Percentiles rank a stretch among this genome's conserved stretches.
These are phyloP conservation scores for Mortierella sp. DNA, from an alignment of 371 early-diverging fungal genomes.

Conservation along the genomic window DNA sequence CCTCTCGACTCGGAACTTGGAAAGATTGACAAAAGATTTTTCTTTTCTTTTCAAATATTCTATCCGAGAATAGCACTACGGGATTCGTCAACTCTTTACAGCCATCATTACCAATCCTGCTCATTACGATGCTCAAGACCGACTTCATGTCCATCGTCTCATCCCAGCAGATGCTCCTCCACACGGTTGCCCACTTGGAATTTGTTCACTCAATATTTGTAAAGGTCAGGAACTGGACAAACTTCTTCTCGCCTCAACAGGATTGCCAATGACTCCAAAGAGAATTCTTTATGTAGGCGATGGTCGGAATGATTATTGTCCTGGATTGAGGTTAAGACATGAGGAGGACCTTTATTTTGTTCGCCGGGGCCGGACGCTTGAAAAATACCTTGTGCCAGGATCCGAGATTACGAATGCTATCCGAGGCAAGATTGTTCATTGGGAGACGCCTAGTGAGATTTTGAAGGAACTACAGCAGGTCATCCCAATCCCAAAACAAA, in stretches of 20 bases:
- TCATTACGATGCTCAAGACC: slow-evolving; percentile 22
- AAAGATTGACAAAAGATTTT: too few species aligned
- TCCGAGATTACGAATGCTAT: slow-evolving; percentile 8
- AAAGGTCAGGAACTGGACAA: slow-evolving; percentile 45
- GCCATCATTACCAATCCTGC: slow-evolving; percentile 45
- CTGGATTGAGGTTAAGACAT: slow-evolving; percentile 29
- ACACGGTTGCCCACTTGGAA: slow-evolving; percentile 30
- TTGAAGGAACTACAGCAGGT: slow-evolving; percentile 11
- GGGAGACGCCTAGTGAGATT: slow-evolving; percentile 27
- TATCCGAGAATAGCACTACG: slow-evolving; percentile 39
- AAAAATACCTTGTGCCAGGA: slow-evolving; percentile 9
- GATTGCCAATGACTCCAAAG: background rate
- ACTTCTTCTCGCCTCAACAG: slow-evolving; percentile 7
- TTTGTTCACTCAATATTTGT: slow-evolving; percentile 43
- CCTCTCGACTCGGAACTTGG: too few species aligned
- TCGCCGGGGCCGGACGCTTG: slow-evolving; percentile 32
- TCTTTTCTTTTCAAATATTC: too few species aligned
- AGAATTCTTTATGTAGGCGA: slow-evolving; percentile 47
- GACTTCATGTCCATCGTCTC: slow-evolving; percentile 37
- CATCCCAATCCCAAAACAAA: too few species aligned
- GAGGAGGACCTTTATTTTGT: slow-evolving; percentile 28
- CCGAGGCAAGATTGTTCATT: slow-evolving; percentile 25
- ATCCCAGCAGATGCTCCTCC: slow-evolving; percentile 28
- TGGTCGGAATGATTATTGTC: slow-evolving; percentile 50
- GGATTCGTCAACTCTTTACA: slow-evolving; percentile 37